phyloP scores from a whole-genome alignment of 2,329 filamentous ascomycete species.

The Dactylella cylindrospora region DNA sequence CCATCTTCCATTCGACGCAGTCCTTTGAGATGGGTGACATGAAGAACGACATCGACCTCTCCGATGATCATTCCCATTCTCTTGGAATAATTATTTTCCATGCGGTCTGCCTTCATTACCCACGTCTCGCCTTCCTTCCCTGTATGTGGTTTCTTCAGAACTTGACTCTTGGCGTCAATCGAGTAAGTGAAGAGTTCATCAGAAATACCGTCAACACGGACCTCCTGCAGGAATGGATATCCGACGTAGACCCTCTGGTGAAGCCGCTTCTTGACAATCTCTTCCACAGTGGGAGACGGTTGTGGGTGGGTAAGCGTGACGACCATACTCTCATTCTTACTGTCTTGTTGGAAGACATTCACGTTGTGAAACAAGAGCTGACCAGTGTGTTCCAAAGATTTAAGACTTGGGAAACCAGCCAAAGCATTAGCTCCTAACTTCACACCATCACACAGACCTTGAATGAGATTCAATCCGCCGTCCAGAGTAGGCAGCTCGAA shows the following conservation, averaged over 20 bases:
- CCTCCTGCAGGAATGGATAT: slow-evolving; percentile 93
- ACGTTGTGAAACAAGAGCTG: slow-evolving; percentile 83
- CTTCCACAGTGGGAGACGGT: slow-evolving; percentile 14
- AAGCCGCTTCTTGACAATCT: slow-evolving; percentile 8
- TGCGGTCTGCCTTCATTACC: slow-evolving; percentile 76
- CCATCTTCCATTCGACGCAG: slow-evolving; percentile 87
- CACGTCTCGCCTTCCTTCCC: slow-evolving; percentile 78
- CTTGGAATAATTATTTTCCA: slow-evolving; percentile 87
- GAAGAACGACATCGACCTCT: slow-evolving; percentile 80
- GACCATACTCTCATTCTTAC: slow-evolving; percentile 93
- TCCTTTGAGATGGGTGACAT: slow-evolving; percentile 92
- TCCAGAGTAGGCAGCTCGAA: slow-evolving; percentile 93
- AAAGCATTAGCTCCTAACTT: slow-evolving; percentile 80
- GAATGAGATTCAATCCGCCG: slow-evolving; percentile 73
- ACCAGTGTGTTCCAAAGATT: slow-evolving; percentile 80
- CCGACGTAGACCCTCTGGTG: slow-evolving; percentile 55
- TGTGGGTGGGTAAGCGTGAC: slow-evolving; percentile 66
- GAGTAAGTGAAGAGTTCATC: slow-evolving; percentile 92
- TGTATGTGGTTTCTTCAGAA: slow-evolving; percentile 70
- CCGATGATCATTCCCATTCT: slow-evolving; percentile 85
- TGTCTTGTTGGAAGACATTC: slow-evolving; percentile 92
- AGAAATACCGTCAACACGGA: slow-evolving; percentile 81
- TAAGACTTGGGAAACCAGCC: slow-evolving; percentile 88
- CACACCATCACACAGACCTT: slow-evolving; percentile 80
- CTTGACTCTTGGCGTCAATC: slow-evolving; percentile 63